Conservation (phyloP, 2,329 filamentous ascomycete genomes). For the Aureobasidium sp. region DNA sequence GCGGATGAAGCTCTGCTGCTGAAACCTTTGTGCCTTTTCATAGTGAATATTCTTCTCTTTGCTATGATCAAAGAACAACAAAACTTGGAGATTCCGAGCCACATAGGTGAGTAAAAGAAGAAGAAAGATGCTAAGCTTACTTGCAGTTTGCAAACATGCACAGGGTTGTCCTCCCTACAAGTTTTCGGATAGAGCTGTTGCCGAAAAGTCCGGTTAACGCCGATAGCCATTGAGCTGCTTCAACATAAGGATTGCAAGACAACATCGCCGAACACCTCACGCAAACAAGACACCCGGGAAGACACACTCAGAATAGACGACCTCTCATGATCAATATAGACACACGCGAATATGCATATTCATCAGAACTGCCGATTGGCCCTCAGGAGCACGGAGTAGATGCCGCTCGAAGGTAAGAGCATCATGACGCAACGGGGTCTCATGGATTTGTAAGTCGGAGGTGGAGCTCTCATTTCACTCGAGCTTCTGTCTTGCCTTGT, state of each 20-base stretch:
- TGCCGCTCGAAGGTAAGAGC: not conserved
- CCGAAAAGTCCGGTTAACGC: not conserved
- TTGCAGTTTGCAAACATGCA: not conserved
- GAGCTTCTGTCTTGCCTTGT: not conserved
- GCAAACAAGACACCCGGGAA: not conserved
- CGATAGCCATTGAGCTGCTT: not conserved
- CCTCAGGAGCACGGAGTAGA: not conserved
- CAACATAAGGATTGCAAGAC: not conserved
- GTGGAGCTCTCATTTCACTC: not conserved
- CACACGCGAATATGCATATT: not conserved
- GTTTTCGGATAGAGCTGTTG: not conserved
- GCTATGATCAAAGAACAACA: too few relatives aligned
- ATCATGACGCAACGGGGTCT: constrained; percentile 7
- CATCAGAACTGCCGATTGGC: not conserved
- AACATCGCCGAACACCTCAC: not conserved
- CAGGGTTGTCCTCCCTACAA: not conserved
- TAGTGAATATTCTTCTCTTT: too few relatives aligned
- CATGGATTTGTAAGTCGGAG: constrained; percentile 15
- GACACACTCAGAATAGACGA: not conserved
- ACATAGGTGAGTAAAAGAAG: too few relatives aligned
- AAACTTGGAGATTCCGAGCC: too few relatives aligned
- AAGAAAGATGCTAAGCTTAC: too few relatives aligned
- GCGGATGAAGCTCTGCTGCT: too few relatives aligned
- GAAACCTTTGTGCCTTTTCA: too few relatives aligned
- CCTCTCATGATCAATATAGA: not conserved